phyloP scores from a whole-genome alignment of 108 stramenopile genomes.

The Nitzschia inconspicua region DNA sequence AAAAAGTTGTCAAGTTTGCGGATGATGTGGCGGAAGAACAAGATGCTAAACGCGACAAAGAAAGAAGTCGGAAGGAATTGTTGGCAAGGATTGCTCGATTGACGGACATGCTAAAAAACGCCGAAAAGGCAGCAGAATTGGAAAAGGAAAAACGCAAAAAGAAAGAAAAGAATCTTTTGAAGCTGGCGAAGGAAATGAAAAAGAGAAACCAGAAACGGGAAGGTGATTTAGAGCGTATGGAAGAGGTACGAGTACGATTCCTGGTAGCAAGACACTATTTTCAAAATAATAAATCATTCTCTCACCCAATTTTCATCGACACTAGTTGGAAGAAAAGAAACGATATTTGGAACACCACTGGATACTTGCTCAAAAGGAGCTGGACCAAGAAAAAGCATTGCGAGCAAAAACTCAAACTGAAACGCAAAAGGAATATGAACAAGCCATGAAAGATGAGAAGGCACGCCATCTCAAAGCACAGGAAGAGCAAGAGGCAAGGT shows the following conservation, averaged over 20 bases:
- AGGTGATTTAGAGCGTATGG: constrained; percentile 7
- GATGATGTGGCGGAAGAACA: constrained; percentile 16
- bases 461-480: background rate
- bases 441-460: constrained; percentile 5
- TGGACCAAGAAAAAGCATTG: constrained; percentile 22
- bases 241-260: constrained; percentile 35
- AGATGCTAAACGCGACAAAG: constrained; percentile 5
- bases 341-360: constrained; percentile 29
- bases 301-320: background rate
- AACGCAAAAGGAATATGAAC: constrained; percentile 14
- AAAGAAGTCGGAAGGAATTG: constrained; percentile 10
- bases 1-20: constrained; percentile 14
- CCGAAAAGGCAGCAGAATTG: background rate
- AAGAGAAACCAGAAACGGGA: constrained; percentile 10
- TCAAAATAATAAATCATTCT: background rate
- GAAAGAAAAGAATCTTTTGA: constrained; percentile 23
- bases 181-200: constrained; percentile 30
- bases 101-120: constrained; percentile 8
- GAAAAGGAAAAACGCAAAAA: constrained; percentile 28
- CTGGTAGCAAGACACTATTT: too few relatives aligned
- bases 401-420: constrained; percentile 18
- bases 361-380: constrained; percentile 26
- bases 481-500: constrained; percentile 9
- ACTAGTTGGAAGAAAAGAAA: constrained; percentile 20
- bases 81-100: constrained; percentile 14